Evolutionary conservation across 2,329 filamentous ascomycete genomes (phyloP), one percentile per base, ranked within the genome.

Genomic region (Xylaria hypoxylon): DNA sequence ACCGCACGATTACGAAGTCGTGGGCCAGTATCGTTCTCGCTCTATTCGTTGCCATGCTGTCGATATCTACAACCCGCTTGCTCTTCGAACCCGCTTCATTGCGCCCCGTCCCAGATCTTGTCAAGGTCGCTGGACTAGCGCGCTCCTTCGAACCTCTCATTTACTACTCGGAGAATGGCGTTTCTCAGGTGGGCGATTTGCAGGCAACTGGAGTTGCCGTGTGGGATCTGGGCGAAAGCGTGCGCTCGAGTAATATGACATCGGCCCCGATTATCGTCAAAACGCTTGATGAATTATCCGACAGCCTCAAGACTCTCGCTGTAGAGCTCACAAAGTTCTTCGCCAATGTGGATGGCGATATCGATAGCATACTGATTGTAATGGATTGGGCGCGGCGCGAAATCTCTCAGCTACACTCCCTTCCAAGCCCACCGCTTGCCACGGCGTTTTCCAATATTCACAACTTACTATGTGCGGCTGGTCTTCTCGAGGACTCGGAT

Each of bases 341-440:
- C 78, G 92, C 94, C 58, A 93, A 94, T 71, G 93, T 98, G 13
- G 93, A 97, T 74, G 92, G 93, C 28, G 95, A 97, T 75, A 92
- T 98, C 73, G 95, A 97, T 77, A 91, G 87, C 67, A 97, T 97
- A 71, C 85, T 98, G 40, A 91, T 96, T 67, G 93, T 96, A 58
- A 97, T 98, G 94, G 93, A 97, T 77, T 97, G 95, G 95, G 92
- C 93, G 15, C 91, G 91, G 75, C 89, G 94, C 70, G 94, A 97
- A 78, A 87, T 98, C 15, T 85, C 89, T 67, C 89, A 89, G 51
- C 82, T 96, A 63, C 87, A 89, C 68, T 83, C 84, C 24, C 81
- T 86, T 22, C 87, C 89, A 6, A 85, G 87, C 0, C 87, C 86
- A 48, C 86, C 89, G 2, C 81, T 96, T 24, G 87, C 90, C 19